phyloP scores from a whole-genome alignment of 352 stramenopile genomes.

The Globisporangium nodosum region DNA sequence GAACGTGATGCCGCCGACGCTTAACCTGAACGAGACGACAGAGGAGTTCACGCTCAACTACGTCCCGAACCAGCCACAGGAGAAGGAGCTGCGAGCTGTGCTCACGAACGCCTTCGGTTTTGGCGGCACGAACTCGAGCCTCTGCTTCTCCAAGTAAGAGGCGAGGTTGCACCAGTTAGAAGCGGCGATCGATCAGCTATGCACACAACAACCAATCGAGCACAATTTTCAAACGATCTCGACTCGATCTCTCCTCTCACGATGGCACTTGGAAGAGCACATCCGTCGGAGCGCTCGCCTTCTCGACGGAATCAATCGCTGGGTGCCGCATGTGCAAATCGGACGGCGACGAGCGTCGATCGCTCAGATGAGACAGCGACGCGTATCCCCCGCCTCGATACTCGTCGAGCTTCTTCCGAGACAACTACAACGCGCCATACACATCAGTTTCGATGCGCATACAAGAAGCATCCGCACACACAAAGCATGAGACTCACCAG shows the following conservation, averaged over 20 bases:
- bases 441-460: background rate
- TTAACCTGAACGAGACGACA: slow-evolving; percentile 86
- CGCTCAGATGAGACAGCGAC: slow-evolving; percentile 13
- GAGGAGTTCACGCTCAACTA: slow-evolving; percentile 86
- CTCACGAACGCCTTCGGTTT: slow-evolving; percentile 98
- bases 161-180: background rate
- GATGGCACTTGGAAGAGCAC: slow-evolving; percentile 25
- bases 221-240: background rate
- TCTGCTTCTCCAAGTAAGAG: slow-evolving; percentile 70
- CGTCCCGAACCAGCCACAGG: slow-evolving; percentile 55
- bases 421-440: slow-evolving; percentile 20
- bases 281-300: slow-evolving; percentile 10
- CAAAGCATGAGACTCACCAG: slow-evolving; percentile 18
- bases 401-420: slow-evolving; percentile 54
- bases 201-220: background rate
- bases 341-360: background rate
- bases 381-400: slow-evolving; percentile 37
- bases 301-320: slow-evolving; percentile 20
- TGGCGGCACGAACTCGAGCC: slow-evolving; percentile 92
- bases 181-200: background rate
- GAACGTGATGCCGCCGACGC: slow-evolving; percentile 91
- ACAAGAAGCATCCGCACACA: background rate
- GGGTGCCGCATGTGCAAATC: slow-evolving; percentile 14
- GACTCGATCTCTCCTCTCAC: slow-evolving; percentile 6
- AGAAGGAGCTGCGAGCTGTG: slow-evolving; percentile 72